phyloP scores from a whole-genome alignment of 768 basidiomycete species.

The Calocera viscosa region DNA sequence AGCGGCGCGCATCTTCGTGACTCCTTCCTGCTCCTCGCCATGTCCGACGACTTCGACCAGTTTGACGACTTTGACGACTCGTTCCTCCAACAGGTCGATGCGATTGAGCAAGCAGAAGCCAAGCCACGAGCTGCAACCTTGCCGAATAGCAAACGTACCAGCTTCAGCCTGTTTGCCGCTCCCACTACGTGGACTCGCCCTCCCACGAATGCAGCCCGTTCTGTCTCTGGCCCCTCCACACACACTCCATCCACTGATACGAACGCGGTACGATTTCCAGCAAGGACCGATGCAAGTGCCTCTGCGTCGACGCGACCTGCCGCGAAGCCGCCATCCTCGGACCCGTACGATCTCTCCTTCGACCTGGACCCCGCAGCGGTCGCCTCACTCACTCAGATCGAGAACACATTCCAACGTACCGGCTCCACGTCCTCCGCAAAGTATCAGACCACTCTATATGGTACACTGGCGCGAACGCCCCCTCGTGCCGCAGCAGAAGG shows the following conservation, averaged over 20 bases:
- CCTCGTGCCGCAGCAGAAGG: conserved; percentile 11
- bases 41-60: conserved; percentile 12
- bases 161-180: not conserved
- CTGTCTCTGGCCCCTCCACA: not conserved
- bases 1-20: not conserved
- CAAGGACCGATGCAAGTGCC: not conserved
- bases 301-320: not conserved
- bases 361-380: conserved; percentile 17
- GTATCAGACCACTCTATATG: not conserved
- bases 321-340: not conserved
- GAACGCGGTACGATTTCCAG: not conserved
- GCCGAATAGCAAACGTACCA: not conserved
- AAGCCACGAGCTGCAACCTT: not conserved
- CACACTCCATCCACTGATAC: not conserved
- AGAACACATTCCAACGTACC: conserved; percentile 8
- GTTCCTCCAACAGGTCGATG: conserved; percentile 10
- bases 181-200: not conserved
- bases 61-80: conserved; percentile 10
- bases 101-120: conserved; percentile 5
- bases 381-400: conserved; percentile 18
- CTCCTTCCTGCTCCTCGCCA: not conserved
- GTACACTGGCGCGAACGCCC: conserved; percentile 14
- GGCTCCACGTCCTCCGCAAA: not conserved
- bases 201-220: too few species aligned
- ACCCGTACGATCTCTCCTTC: conserved; percentile 7